Conservation (phyloP, 23 red algal species). For the Gracilaria gracilis region DNA sequence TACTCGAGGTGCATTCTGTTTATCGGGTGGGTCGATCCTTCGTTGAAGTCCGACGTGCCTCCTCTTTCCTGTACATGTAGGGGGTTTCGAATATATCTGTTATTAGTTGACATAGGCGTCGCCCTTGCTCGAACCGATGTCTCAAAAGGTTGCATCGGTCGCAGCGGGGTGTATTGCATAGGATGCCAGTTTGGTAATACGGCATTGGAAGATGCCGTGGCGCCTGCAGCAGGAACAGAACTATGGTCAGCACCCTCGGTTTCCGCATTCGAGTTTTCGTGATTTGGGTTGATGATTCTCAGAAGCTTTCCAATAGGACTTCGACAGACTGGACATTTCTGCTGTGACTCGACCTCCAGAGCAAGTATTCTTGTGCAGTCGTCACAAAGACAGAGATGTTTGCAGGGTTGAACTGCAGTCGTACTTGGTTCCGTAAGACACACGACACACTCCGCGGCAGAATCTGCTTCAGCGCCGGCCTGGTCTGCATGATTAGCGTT, state of each 20-base stretch:
- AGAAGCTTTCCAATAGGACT: constrained; percentile 23
- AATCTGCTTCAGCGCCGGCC: neutral
- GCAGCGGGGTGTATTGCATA: neutral
- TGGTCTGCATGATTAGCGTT: constrained; percentile 20
- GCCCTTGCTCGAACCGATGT: neutral
- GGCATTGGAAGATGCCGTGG: neutral
- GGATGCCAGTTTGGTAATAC: neutral
- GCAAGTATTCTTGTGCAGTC: constrained; percentile 74
- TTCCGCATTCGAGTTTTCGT: neutral
- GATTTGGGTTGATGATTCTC: constrained; percentile 29
- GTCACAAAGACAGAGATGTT: constrained; percentile 91
- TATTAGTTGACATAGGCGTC: neutral
- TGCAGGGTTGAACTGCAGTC: constrained; percentile 83
- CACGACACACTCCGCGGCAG: constrained; percentile 75
- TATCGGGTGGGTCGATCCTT: neutral
- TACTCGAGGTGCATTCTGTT: constrained; percentile 7
- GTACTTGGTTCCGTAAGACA: constrained; percentile 87
- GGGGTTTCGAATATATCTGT: neutral
- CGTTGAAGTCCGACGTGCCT: neutral
- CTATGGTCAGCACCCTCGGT: neutral
- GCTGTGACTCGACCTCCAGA: constrained; percentile 24
- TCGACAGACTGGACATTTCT: constrained; percentile 69
- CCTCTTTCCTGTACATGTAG: neutral
- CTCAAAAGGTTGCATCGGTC: neutral
- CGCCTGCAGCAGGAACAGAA: neutral